These are phyloP conservation scores for Parafenestella ontariensis DNA, from an alignment of 2,329 filamentous ascomycete species.

Conservation along the genomic window DNA sequence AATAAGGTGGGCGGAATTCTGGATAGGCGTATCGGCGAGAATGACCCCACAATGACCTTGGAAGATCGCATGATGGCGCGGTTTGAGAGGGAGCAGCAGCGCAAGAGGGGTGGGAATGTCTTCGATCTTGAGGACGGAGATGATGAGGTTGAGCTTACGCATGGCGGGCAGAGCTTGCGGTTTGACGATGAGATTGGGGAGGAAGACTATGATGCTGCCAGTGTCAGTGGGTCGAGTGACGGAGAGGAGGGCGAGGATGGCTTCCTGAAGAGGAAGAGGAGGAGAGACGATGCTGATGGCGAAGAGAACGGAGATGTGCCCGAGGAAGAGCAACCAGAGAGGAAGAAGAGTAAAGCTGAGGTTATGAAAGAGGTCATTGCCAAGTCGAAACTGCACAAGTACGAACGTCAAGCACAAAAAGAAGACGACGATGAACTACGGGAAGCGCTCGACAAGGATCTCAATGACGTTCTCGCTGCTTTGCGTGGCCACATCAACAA, in stretches of 20 bases:
- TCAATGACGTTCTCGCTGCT: slow-evolving; percentile 77
- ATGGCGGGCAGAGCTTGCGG: slow-evolving; percentile 77
- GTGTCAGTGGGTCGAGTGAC: slow-evolving; percentile 63
- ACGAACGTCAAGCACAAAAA: slow-evolving; percentile 89
- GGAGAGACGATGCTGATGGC: slow-evolving; percentile 57
- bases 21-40: slow-evolving; percentile 93
- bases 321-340: slow-evolving; percentile 69
- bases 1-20: slow-evolving; percentile 93
- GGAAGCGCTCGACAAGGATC: slow-evolving; percentile 81
- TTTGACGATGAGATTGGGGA: slow-evolving; percentile 61
- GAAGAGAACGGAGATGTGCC: slow-evolving; percentile 41
- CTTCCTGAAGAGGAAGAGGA: slow-evolving; percentile 52
- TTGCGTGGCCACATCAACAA: slow-evolving; percentile 65
- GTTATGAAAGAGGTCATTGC: slow-evolving; percentile 98
- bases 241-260: slow-evolving; percentile 48
- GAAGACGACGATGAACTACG: slow-evolving; percentile 92
- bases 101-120: slow-evolving; percentile 76
- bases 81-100: slow-evolving; percentile 87
- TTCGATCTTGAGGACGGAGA: slow-evolving; percentile 92
- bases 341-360: slow-evolving; percentile 94
- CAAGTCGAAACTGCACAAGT: slow-evolving; percentile 95
- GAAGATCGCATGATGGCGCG: slow-evolving; percentile 92
- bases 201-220: slow-evolving; percentile 83
- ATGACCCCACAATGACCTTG: slow-evolving; percentile 90
- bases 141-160: slow-evolving; percentile 76